These are phyloP conservation scores for Nicotiana tomentosiformis DNA, from an alignment of 257 asterid genomes.

Conservation along the genomic window DNA sequence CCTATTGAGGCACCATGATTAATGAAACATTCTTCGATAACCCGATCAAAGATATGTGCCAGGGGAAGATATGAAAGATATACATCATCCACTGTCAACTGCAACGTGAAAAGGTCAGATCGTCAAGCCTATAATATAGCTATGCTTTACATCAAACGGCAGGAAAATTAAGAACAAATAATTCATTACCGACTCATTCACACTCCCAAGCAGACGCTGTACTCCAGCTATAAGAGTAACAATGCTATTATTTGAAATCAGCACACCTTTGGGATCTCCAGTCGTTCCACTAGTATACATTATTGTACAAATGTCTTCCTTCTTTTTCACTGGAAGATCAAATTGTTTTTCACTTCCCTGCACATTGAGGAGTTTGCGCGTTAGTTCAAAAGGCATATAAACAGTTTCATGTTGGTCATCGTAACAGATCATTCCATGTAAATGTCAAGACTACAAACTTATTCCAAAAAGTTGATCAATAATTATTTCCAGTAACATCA, in stretches of 20 bases:
- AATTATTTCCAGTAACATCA: background rate
- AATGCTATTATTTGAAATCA: constrained; percentile 85
- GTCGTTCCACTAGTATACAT: constrained; percentile 99
- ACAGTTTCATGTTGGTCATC: background rate
- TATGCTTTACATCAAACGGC: background rate
- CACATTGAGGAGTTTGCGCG: constrained; percentile 15
- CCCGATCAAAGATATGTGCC: constrained; percentile 97
- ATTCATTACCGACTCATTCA: constrained; percentile 58
- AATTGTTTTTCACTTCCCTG: constrained; percentile 66
- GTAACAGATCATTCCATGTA: background rate
- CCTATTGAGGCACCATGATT: constrained; percentile 86
- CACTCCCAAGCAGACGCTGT: constrained; percentile 48
- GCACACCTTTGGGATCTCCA: constrained; percentile 97
- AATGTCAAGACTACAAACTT: background rate
- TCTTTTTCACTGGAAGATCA: constrained; percentile 78
- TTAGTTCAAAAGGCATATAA: background rate
- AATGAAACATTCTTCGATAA: constrained; percentile 75
- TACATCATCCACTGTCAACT: constrained; percentile 69
- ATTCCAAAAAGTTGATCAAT: background rate
- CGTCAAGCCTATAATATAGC: background rate
- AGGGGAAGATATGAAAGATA: constrained; percentile 88
- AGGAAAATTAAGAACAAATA: constrained; percentile 4
- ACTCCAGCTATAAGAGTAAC: constrained; percentile 80
- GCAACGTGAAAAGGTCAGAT: constrained; percentile 12
- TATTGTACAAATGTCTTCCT: constrained; percentile 82